Conservation (phyloP, 257 asterid species). For the Solanum dulcamara region DNA sequence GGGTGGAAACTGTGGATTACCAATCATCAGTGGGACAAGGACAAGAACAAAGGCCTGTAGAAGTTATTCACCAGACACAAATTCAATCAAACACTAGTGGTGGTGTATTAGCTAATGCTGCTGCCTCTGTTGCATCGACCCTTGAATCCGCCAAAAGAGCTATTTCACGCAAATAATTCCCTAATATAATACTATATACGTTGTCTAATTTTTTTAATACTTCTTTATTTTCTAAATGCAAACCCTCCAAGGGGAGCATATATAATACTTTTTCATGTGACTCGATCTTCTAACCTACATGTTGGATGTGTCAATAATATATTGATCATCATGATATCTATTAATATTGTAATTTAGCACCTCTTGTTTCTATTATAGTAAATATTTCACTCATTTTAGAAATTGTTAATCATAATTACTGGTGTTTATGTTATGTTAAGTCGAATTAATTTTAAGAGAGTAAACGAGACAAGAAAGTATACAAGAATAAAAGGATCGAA, state of each 20-base stretch:
- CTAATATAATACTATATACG: neutral
- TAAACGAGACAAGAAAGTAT: neutral
- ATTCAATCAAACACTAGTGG: constrained; percentile 31
- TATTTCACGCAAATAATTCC: constrained; percentile 22
- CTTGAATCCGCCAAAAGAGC: constrained; percentile 59
- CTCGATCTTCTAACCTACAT: neutral
- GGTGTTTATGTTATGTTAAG: neutral
- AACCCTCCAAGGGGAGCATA: neutral
- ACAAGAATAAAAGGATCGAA: too few relatives aligned
- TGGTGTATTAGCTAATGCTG: constrained; percentile 42
- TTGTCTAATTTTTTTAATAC: constrained; percentile 7
- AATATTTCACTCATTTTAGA: too few relatives aligned
- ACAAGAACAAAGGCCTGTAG: constrained; percentile 30
- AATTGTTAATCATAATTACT: neutral
- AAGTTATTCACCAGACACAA: constrained; percentile 35
- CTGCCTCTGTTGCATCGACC: constrained; percentile 51
- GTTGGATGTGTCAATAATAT: neutral
- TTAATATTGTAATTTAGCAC: too few relatives aligned
- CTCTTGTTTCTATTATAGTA: too few relatives aligned
- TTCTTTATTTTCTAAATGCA: neutral
- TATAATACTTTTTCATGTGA: neutral
- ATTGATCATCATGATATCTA: neutral
- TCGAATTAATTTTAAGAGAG: neutral
- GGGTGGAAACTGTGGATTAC: constrained; percentile 25
- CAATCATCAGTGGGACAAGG: constrained; percentile 33